Base-by-base conservation (phyloP, 768 basidiomycete species). In the Saitozyma podzolica region DNA sequence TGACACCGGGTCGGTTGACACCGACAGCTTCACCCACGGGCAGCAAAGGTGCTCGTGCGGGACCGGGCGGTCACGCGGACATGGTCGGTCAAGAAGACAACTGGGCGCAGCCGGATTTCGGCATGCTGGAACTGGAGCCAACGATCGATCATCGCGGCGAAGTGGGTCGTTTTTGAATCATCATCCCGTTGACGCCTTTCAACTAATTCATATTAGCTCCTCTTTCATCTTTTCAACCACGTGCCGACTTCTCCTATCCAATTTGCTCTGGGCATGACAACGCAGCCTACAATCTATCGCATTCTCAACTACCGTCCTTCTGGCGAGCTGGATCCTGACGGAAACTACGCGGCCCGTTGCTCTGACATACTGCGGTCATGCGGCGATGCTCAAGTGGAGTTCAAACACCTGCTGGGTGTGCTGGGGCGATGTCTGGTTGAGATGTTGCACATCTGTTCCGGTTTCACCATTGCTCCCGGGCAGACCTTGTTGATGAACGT, bases 211-310 rank as follows among this genome's bases (percentile, higher is more conserved):
- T 29, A 29, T 2, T 37, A 75, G 74, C 57, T 75, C 4, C 43
- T 73, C n/a, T 64, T 73, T 53, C 71, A 72, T 48, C 56, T 75
- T 8, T 64, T 73, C 55, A 66, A 65, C 42, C 62, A 75, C 56
- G 53, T 61, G 9, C n/a, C 61, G 9, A 20, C 65, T 13, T 64
- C 68, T 9, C 10, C 55, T 0, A 54, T 67, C 41, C 66, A 65
- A 16, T 19, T 54, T 40, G 50, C 50, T 19, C 57, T 61, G 54
- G 55, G 57, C 16, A 14, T 45, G 2, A 61, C 48, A 6, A 47
- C 20, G 0, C 53, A 65, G 48, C 66, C 70, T 14, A 65, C 69
- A 7, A 54, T 74, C 8, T 75, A 66, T 48, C 61, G 66, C 7
- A 59, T 73, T 17, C 49, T 75, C 45, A 65, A 64, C 52, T 62